Evolutionary conservation across 2,329 filamentous ascomycete species (phyloP).

Genomic region (Xylariales sp.): DNA sequence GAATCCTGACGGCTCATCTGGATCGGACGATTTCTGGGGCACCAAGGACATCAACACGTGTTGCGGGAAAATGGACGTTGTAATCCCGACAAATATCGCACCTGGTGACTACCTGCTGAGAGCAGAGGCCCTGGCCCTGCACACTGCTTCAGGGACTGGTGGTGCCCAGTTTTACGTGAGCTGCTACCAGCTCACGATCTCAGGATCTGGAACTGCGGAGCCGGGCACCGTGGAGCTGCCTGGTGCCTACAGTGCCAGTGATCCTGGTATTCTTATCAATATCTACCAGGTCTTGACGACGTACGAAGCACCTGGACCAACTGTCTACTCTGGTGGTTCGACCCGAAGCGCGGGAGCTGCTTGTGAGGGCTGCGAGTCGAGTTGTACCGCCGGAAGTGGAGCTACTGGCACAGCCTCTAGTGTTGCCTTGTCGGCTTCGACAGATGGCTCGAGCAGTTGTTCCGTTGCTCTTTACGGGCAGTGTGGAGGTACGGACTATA

Average conservation of each 20-base stretch:
- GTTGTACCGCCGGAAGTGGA: conserved; percentile 4
- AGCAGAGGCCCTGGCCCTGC: conserved; percentile 17
- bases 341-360: conserved; percentile 32
- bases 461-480: conserved; percentile 6
- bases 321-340: conserved; percentile 35
- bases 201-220: conserved; percentile 25
- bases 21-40: conserved; percentile 42
- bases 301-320: conserved; percentile 40
- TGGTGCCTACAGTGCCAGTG: conserved; percentile 31
- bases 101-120: conserved; percentile 39
- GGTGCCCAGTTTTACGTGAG: conserved; percentile 28
- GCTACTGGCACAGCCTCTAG: conserved; percentile 4
- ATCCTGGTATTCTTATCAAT: conserved; percentile 43
- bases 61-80: conserved; percentile 29
- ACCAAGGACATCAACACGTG: conserved; percentile 34
- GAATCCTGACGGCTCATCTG: conserved; percentile 25
- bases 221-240: conserved; percentile 32
- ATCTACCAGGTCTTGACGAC: conserved; percentile 38
- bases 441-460: not conserved
- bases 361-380: conserved; percentile 6
- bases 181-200: conserved; percentile 26
- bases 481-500: conserved; percentile 6
- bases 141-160: conserved; percentile 30
- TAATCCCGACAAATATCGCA: conserved; percentile 33
- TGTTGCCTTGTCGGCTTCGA: not conserved